These are phyloP conservation scores for Chamaecyparis obtusa DNA, from an alignment of 75 land plant species.

Conservation along the genomic window DNA sequence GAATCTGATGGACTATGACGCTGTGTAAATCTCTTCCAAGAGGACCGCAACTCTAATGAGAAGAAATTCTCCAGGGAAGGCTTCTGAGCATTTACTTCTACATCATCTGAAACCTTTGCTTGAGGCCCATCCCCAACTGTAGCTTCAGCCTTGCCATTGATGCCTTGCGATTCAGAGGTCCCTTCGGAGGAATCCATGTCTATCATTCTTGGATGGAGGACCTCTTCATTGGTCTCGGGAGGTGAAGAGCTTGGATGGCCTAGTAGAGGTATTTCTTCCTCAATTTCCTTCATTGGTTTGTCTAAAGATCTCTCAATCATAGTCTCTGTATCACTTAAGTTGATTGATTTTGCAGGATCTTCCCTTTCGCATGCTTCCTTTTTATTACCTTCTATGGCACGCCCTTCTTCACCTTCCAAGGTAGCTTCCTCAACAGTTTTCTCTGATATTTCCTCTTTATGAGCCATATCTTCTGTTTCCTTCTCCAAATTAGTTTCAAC, in stretches of 20 bases:
- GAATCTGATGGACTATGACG: constrained; percentile 40
- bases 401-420: constrained; percentile 6
- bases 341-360: not conserved
- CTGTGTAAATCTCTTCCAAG: constrained; percentile 26
- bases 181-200: not conserved
- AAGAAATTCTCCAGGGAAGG: constrained; percentile 4
- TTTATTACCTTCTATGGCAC: not conserved
- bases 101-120: constrained; percentile 9
- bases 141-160: not conserved
- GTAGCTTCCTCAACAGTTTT: not conserved
- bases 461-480: not conserved
- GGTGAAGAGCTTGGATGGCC: not conserved
- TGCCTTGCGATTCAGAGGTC: not conserved
- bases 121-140: not conserved
- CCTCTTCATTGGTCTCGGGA: not conserved
- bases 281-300: constrained; percentile 2
- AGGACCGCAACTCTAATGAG: not conserved
- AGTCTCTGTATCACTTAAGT: constrained; percentile 6
- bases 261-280: constrained; percentile 14
- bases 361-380: not conserved
- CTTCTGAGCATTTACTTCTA: not conserved
- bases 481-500: constrained; percentile 3
- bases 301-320: constrained; percentile 5
- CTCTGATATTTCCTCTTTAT: constrained; percentile 5
- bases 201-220: not conserved